Evolutionary conservation across 2,329 filamentous ascomycete genomes (phyloP).

Genomic region (Penicillium sp.): DNA sequence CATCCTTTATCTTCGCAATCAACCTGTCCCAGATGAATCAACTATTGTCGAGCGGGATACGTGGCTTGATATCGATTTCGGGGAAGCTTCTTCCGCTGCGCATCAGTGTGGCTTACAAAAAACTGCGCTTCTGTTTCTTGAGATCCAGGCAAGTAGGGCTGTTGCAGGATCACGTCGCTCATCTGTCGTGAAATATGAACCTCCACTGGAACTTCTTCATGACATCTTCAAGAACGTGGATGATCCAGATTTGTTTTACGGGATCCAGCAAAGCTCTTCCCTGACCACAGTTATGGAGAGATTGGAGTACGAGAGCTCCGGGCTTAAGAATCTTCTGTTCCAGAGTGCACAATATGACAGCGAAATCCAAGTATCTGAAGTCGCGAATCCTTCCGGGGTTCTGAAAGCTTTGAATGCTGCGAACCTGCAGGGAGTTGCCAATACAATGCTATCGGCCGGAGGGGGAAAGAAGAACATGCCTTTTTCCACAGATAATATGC

Average conservation of each 20-base stretch:
- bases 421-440: conserved; percentile 81
- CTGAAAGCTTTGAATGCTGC: conserved; percentile 76
- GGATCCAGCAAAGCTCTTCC: conserved; percentile 75
- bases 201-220: conserved; percentile 70
- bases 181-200: conserved; percentile 54
- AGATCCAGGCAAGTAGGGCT: conserved; percentile 64
- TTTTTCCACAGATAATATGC: conserved; percentile 67
- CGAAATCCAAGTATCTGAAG: conserved; percentile 63
- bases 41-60: conserved; percentile 75
- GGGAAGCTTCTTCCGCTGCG: conserved; percentile 69
- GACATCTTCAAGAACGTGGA: conserved; percentile 89
- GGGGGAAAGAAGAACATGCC: conserved; percentile 51
- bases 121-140: conserved; percentile 78
- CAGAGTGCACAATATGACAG: conserved; percentile 89
- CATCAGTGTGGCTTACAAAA: conserved; percentile 81
- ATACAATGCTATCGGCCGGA: conserved; percentile 68
- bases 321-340: conserved; percentile 83
- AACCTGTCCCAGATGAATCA: conserved; percentile 69
- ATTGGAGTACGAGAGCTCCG: conserved; percentile 86
- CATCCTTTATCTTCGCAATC: conserved; percentile 84
- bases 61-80: conserved; percentile 85
- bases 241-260: conserved; percentile 95
- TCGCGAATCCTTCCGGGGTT: conserved; percentile 66
- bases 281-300: conserved; percentile 75
- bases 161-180: conserved; percentile 65